Conservation (phyloP, 1,284 basidiomycete genomes). For the Sanguinoderma infundibulare region DNA sequence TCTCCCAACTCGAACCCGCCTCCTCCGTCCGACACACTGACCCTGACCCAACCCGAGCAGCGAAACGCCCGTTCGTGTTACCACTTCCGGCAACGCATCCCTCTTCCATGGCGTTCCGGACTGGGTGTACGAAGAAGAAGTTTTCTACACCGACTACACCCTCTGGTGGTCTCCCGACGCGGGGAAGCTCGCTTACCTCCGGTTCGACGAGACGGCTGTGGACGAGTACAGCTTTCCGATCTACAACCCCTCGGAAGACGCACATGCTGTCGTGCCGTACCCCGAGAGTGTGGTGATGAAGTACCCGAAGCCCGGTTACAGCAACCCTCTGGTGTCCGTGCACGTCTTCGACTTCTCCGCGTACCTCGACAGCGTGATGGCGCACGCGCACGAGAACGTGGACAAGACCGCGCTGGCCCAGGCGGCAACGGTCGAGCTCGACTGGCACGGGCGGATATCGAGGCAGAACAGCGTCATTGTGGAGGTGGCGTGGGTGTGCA, state of each 20-base stretch:
- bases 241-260: conserved; percentile 83
- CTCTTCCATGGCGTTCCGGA: conserved; percentile 95
- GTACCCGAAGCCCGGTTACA: conserved; percentile 91
- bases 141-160: conserved; percentile 75
- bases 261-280: conserved; percentile 78
- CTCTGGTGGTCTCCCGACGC: conserved; percentile 94
- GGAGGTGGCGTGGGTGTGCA: conserved; percentile 88
- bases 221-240: conserved; percentile 87
- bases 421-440: conserved; percentile 58
- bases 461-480: conserved; percentile 73
- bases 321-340: conserved; percentile 87
- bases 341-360: conserved; percentile 77
- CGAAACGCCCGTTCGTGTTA: conserved; percentile 74
- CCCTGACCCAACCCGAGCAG: conserved; percentile 28
- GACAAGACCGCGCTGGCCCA: conserved; percentile 40
- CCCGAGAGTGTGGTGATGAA: conserved; percentile 81
- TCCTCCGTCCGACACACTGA: neutral
- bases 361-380: conserved; percentile 42
- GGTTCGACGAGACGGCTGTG: conserved; percentile 88
- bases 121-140: conserved; percentile 98
- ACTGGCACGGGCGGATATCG: conserved; percentile 67
- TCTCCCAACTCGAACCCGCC: conserved; percentile 3
- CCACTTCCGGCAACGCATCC: conserved; percentile 79
- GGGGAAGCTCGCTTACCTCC: conserved; percentile 81
- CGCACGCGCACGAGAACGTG: conserved; percentile 15